phyloP scores from a whole-genome alignment of 2,329 filamentous ascomycete genomes.

The Hypomyces rosellus region DNA sequence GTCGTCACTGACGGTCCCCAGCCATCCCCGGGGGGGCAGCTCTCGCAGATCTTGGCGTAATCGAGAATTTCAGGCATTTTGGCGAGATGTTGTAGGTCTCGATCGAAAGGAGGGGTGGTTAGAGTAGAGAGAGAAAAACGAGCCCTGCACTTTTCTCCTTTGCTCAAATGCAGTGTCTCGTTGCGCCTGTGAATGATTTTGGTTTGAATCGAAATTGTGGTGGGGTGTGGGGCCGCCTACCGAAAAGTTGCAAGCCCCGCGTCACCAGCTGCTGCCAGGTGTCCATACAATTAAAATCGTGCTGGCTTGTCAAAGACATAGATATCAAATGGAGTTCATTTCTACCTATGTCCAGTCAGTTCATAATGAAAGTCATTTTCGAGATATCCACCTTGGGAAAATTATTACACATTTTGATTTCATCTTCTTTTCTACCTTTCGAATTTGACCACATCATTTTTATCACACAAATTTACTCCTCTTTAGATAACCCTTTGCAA shows the following conservation, averaged over 20 bases:
- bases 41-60: slow-evolving; percentile 59
- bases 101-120: background rate
- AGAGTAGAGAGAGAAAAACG: background rate
- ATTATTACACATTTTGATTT: too few species aligned
- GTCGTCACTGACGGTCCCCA: slow-evolving; percentile 82
- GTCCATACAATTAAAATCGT: background rate
- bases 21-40: slow-evolving; percentile 66
- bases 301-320: too few species aligned
- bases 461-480: too few species aligned
- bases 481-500: too few species aligned
- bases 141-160: slow-evolving; percentile 1
- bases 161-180: slow-evolving; percentile 1
- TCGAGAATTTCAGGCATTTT: slow-evolving; percentile 50
- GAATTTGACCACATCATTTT: too few species aligned
- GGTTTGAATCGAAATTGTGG: slow-evolving; percentile 35
- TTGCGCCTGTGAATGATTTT: slow-evolving; percentile 22
- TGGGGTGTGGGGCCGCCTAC: slow-evolving; percentile 32
- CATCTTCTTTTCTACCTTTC: too few species aligned
- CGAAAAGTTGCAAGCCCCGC: slow-evolving; percentile 18
- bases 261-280: slow-evolving; percentile 6
- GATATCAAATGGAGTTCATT: too few species aligned
- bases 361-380: too few species aligned
- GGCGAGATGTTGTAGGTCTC: slow-evolving; percentile 3
- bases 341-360: too few species aligned
- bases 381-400: too few species aligned